Base-by-base conservation (phyloP, 2,329 filamentous ascomycete genomes). In the Waltergamsia citrina region DNA sequence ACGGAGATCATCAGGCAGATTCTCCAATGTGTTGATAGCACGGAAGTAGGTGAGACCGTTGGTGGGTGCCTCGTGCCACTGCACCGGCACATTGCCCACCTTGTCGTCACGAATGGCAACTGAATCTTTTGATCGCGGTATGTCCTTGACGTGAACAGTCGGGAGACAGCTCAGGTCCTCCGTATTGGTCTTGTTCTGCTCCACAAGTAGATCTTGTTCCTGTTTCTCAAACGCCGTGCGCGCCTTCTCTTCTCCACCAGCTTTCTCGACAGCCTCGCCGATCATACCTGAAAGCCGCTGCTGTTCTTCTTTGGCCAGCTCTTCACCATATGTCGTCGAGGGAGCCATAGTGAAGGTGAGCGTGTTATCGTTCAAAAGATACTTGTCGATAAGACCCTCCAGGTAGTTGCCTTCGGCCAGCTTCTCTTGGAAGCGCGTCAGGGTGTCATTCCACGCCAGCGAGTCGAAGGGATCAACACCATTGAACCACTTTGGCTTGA, bases 31-130 rank as follows among this genome's bases (percentile, higher is more conserved):
- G 52, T 93, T 87, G 54, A 96, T 74, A 4, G 86, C 87, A 38
- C 88, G 81, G 65, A 98, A 94, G 54, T 98, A 98, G 2, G 90
- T 96, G 38, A 98, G 63, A 0, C 92, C 92, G 48, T 98, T 98
- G 0, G 92, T 98, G 3, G 86, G 84, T 7, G 88, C 86, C 56
- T 94, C 85, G 33, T 82, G 80, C 87, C 88, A 95, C 48, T 95
- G 85, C 4, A 92, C 75, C 29, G 81, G 76, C 26, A 81, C 72
- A 24, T 72, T 69, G 27, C 74, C 71, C 8, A 82, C 54, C 9
- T 65, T 62, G n/a, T 82, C 75, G 41, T 90, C 84, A 35, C 73
- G 71, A 26, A 79, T 48, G 4, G 62, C 49, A 0, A 69, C 56
- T 0, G 60, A 57, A 47, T 88, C 82, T 51, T 84, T 85, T 40